Percentiles rank a stretch among this genome's conserved stretches.
Evolutionary conservation across 495 filamentous ascomycete genomes (phyloP).

Genomic region (Saxispiralis lemnorum): DNA sequence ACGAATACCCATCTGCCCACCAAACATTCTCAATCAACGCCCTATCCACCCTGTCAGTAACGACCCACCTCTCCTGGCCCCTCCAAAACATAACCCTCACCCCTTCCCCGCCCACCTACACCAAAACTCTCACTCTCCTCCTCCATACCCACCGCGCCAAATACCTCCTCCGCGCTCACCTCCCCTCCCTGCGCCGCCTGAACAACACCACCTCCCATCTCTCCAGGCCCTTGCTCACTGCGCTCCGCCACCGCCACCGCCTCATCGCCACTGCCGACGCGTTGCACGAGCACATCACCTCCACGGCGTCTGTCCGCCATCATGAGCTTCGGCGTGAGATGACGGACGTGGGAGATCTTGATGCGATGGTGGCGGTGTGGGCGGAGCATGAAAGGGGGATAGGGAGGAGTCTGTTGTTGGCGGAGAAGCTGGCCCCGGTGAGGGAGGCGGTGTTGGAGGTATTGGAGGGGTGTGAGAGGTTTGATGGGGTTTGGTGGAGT

Average conservation of each 20-base stretch:
- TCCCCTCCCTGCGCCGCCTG: slow-evolving; percentile 3
- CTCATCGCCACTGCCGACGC: slow-evolving; percentile 66
- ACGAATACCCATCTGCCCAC: slow-evolving; percentile 13
- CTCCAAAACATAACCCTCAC: slow-evolving; percentile 64
- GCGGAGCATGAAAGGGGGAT: slow-evolving; percentile 40
- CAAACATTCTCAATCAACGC: slow-evolving; percentile 27
- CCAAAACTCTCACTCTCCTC: slow-evolving; percentile 52
- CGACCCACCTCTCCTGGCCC: slow-evolving; percentile 50
- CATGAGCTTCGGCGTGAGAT: slow-evolving; percentile 36
- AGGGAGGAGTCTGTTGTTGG: slow-evolving; percentile 48
- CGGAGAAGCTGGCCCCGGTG: slow-evolving; percentile 24
- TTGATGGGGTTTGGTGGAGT: not conserved
- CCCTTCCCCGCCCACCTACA: slow-evolving; percentile 43
- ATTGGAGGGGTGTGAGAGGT: slow-evolving; percentile 31
- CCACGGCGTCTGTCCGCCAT: slow-evolving; percentile 44
- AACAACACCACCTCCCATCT: slow-evolving; percentile 22
- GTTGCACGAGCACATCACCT: slow-evolving; percentile 56
- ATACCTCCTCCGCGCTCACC: slow-evolving; percentile 41
- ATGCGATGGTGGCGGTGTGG: slow-evolving; percentile 63
- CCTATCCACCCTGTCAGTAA: slow-evolving; percentile 13
- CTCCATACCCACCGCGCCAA: slow-evolving; percentile 62
- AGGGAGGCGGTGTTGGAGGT: slow-evolving; percentile 19
- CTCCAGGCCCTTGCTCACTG: slow-evolving; percentile 9
- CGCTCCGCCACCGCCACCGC: slow-evolving; percentile 49
- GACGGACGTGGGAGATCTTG: slow-evolving; percentile 49